Conservation (phyloP, 2,329 filamentous ascomycete species). For the Trichoderma hamatum region DNA sequence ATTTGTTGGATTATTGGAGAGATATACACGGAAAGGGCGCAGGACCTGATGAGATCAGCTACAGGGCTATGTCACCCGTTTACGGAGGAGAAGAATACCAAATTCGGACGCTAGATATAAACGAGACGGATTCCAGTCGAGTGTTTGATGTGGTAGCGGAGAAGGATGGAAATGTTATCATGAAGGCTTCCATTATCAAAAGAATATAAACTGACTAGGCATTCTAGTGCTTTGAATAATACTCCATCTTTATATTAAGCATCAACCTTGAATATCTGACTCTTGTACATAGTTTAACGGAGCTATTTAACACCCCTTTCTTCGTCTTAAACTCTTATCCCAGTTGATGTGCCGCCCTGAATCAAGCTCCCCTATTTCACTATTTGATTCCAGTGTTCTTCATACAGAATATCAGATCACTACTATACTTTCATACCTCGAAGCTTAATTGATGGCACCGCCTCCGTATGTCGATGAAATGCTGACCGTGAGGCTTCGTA, state of each 20-base stretch:
- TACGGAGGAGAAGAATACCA: conserved; percentile 68
- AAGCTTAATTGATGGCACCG: not conserved
- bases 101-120: conserved; percentile 56
- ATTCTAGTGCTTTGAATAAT: not conserved
- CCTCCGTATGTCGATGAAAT: not conserved
- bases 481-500: not conserved
- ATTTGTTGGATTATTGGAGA: conserved; percentile 70
- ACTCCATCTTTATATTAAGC: not conserved
- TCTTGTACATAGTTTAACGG: not conserved
- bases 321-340: not conserved
- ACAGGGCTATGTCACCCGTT: conserved; percentile 70
- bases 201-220: not conserved
- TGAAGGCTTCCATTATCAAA: conserved; percentile 41
- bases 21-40: conserved; percentile 48
- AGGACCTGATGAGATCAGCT: conserved; percentile 53
- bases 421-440: not conserved
- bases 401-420: not conserved
- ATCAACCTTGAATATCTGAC: not conserved
- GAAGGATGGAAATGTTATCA: conserved; percentile 42
- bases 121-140: conserved; percentile 39
- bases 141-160: conserved; percentile 54
- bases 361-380: not conserved
- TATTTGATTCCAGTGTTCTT: not conserved
- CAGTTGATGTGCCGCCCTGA: not conserved
- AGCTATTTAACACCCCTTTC: not conserved